Evolutionary conservation across 2,329 filamentous ascomycete genomes (phyloP), one percentile per base, ranked within the genome.

Genomic region (Exophiala lecanii-corni): DNA sequence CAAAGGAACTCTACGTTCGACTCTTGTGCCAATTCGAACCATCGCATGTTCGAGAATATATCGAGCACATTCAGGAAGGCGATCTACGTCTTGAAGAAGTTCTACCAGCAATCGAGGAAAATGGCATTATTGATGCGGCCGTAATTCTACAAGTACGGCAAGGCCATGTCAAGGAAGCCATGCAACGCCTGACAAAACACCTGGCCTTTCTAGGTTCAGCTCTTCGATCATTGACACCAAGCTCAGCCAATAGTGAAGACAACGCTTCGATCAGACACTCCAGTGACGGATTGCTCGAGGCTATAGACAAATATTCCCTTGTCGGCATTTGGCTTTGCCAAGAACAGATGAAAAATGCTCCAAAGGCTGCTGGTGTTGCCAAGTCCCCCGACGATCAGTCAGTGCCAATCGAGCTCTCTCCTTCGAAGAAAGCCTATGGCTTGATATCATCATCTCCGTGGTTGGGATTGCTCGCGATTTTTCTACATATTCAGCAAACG

Each of bases 261-360:
- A 68, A 73, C 1, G 64, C 69, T 2, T 75, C 73, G 36, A 74
- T 82, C 2, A 76, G 81, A 46, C 78, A 83, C 50, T 78, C 84
- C 0, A 79, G 84, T 1, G 78, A 84, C 43, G 84, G 89, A 43
- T 72, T 95, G 1, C 72, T 95, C 3, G 77, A 80, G 44, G 81
- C 84, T 1, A 69, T 98, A 13, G 82, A 94, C 49, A 96, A 94
- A 61, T 97, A 95, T 64, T 81, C 84, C 1, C 83, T 89, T 51
- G 87, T 98, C 1, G 92, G 94, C 10, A 91, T 94, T 38, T 98
- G 92, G 92, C 72, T 98, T 9, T 97, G 92, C 56, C 87, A 94
- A 64, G 81, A 84, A 1, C 88, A 95, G 60, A 86, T 84, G 57
- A 32, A 59, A 53, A 43, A 59, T 53, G 54, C 65, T 55, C 55